Conservation (phyloP, 1,284 basidiomycete genomes). For the Puccinia triticina region DNA sequence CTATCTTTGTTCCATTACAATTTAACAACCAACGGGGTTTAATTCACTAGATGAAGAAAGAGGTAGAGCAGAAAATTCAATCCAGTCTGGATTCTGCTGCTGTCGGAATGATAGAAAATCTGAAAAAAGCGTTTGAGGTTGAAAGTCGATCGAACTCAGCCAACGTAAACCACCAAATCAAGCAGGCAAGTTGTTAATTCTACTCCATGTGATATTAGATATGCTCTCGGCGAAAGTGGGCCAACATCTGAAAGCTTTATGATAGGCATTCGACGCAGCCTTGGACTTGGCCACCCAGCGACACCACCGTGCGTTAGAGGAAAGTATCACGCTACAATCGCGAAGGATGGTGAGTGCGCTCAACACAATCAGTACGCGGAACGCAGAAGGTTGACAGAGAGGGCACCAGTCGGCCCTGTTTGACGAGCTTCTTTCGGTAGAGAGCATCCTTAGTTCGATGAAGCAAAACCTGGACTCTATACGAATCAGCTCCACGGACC, state of each 20-base stretch:
- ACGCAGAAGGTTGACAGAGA: neutral
- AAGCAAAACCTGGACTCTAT: conserved; percentile 21
- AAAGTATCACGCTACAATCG: conserved; percentile 10
- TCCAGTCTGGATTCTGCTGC: conserved; percentile 32
- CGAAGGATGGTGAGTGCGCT: conserved; percentile 10
- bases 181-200: neutral
- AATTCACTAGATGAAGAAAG: neutral
- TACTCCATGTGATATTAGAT: too few species aligned
- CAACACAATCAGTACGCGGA: neutral
- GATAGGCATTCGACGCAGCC: conserved; percentile 19
- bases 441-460: neutral
- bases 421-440: conserved; percentile 5
- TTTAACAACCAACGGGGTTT: neutral
- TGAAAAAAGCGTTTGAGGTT: conserved; percentile 1
- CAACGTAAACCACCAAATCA: conserved; percentile 23
- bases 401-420: neutral
- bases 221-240: neutral
- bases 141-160: conserved; percentile 22
- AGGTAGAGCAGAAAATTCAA: conserved; percentile 25
- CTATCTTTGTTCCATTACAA: too few species aligned
- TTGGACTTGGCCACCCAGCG: conserved; percentile 15
- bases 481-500: neutral
- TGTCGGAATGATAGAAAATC: conserved; percentile 19
- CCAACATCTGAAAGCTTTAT: neutral
- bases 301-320: conserved; percentile 6